Conservation (phyloP, 768 basidiomycete species). For the Pleurotus djamor region DNA sequence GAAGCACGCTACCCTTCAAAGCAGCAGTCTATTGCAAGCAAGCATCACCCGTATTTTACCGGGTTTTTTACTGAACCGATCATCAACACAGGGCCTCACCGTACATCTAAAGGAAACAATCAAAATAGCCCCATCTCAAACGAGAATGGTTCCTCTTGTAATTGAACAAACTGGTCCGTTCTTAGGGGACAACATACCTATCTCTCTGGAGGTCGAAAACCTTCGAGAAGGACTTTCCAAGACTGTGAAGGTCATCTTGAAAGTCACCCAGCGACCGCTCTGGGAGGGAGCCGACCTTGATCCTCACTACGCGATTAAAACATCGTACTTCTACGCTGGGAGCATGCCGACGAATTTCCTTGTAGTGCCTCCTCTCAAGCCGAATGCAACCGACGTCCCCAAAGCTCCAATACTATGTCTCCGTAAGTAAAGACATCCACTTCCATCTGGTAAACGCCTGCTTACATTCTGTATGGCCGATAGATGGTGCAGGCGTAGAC, state of each 20-base stretch:
- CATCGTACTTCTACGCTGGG: constrained; percentile 55
- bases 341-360: constrained; percentile 58
- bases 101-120: constrained; percentile 23
- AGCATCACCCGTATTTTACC: constrained; percentile 11
- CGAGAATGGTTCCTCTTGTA: constrained; percentile 53
- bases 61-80: constrained; percentile 5
- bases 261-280: constrained; percentile 39
- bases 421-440: constrained; percentile 39
- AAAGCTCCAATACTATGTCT: constrained; percentile 59
- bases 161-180: constrained; percentile 41
- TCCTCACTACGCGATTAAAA: constrained; percentile 36
- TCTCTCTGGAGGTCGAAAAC: constrained; percentile 38
- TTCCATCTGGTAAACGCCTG: not conserved
- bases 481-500: constrained; percentile 89
- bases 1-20: constrained; percentile 15
- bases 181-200: constrained; percentile 20
- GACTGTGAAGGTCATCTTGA: constrained; percentile 33
- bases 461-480: not conserved
- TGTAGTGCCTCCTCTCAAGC: constrained; percentile 51
- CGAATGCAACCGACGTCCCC: constrained; percentile 18
- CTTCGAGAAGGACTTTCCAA: constrained; percentile 18
- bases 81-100: constrained; percentile 20
- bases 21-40: constrained; percentile 3
- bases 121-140: constrained; percentile 61
- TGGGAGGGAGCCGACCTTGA: constrained; percentile 33